These are phyloP conservation scores for Jackrogersella multiformis DNA, from an alignment of 495 filamentous ascomycete genomes.

Conservation along the genomic window DNA sequence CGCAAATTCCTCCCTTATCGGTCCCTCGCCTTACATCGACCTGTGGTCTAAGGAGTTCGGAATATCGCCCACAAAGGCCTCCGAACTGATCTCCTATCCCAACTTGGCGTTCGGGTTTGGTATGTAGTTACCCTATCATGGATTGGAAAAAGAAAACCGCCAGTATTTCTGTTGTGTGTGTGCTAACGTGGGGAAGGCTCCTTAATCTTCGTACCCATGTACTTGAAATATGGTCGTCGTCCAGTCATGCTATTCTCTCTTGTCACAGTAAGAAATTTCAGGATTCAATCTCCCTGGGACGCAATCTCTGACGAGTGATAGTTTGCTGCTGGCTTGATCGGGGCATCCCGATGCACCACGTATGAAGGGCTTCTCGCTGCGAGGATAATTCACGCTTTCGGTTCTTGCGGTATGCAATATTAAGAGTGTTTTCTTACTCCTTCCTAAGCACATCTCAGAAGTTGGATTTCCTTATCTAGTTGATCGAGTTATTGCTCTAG, in stretches of 20 bases:
- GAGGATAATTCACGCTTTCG: conserved; percentile 65
- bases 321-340: conserved; percentile 67
- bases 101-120: conserved; percentile 72
- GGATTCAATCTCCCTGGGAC: not conserved
- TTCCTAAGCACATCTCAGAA: not conserved
- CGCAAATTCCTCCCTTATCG: conserved; percentile 65
- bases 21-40: conserved; percentile 68
- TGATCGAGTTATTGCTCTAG: not conserved
- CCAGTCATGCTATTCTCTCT: conserved; percentile 68
- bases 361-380: conserved; percentile 64
- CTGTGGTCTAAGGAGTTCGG: conserved; percentile 65
- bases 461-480: not conserved
- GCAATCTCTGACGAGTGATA: conserved; percentile 33
- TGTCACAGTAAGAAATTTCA: conserved; percentile 50
- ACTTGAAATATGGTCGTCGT: conserved; percentile 67
- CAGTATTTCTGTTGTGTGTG: not conserved
- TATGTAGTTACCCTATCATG: conserved; percentile 10
- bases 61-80: conserved; percentile 60
- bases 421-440: not conserved
- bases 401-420: conserved; percentile 48
- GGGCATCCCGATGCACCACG: conserved; percentile 60
- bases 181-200: conserved; percentile 52
- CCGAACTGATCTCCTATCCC: conserved; percentile 67
- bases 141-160: not conserved
- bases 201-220: conserved; percentile 67